Conservation (phyloP, 2,329 filamentous ascomycete species). For the Paecilomyces dactylethromorphus region DNA sequence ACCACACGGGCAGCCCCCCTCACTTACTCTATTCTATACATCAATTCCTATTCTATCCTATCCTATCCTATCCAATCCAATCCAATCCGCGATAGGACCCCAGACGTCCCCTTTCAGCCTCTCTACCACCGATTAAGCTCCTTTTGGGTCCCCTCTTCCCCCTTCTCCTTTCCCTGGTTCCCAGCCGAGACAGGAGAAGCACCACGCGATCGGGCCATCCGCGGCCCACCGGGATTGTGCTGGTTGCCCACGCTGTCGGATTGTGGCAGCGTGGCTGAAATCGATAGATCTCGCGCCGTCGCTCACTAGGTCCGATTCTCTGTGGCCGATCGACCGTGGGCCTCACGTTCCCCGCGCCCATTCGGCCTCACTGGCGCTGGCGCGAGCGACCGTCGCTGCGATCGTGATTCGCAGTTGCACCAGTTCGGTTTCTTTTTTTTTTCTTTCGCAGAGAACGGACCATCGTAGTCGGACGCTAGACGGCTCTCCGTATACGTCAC, state of each 20-base stretch:
- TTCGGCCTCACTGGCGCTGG: background rate
- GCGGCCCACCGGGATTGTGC: background rate
- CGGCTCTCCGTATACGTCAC: background rate
- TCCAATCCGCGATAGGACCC: no score
- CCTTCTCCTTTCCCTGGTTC: background rate
- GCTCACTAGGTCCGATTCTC: background rate
- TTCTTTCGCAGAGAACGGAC: background rate
- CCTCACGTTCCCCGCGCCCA: background rate
- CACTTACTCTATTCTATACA: no score
- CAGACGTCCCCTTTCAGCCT: no score
- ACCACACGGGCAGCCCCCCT: no score
- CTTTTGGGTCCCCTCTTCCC: background rate
- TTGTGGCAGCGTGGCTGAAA: background rate
- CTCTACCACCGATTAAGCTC: no score
- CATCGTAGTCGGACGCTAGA: background rate
- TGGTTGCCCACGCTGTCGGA: background rate
- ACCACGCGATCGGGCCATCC: background rate
- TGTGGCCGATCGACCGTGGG: background rate
- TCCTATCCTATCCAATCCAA: no score
- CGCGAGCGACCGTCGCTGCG: background rate
- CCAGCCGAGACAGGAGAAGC: background rate
- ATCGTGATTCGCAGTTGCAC: background rate
- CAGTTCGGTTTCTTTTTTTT: background rate
- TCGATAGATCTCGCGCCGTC: conserved; percentile 1
- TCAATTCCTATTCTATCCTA: no score